Conservation (phyloP, 2,329 filamentous ascomycete species). For the Seiridium cupressi region DNA sequence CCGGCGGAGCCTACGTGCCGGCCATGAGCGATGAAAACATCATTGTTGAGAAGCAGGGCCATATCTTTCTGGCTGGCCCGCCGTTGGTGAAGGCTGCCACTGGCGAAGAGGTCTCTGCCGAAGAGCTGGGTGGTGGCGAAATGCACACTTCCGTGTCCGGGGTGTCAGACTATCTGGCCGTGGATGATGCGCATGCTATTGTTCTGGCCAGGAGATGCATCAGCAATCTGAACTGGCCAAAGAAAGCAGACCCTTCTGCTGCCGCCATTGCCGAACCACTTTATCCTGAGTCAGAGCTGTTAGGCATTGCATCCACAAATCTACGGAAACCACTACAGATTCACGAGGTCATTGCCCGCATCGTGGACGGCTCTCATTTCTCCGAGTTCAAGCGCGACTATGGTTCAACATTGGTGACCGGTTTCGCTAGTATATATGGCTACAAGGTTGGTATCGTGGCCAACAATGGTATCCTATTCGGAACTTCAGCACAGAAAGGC, state of each 20-base stretch:
- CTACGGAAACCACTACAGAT: slow-evolving; percentile 81
- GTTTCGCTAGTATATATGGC: slow-evolving; percentile 87
- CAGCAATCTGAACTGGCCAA: slow-evolving; percentile 86
- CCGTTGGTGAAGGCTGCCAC: slow-evolving; percentile 95
- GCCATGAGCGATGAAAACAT: slow-evolving; percentile 98
- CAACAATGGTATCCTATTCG: slow-evolving; percentile 95
- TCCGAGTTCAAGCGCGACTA: slow-evolving; percentile 94
- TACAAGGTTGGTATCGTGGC: slow-evolving; percentile 90
- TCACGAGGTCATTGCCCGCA: slow-evolving; percentile 86
- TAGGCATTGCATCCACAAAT: slow-evolving; percentile 88
- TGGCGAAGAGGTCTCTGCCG: slow-evolving; percentile 84
- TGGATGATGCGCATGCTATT: slow-evolving; percentile 89
- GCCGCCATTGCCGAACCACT: slow-evolving; percentile 69
- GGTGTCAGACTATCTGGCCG: slow-evolving; percentile 92
- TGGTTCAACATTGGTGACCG: slow-evolving; percentile 84
- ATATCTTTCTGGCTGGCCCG: slow-evolving; percentile 93
- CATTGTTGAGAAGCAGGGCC: slow-evolving; percentile 93
- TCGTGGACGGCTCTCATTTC: slow-evolving; percentile 88
- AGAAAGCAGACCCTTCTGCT: slow-evolving; percentile 36
- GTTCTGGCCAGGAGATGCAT: slow-evolving; percentile 81
- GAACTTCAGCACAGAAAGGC: slow-evolving; percentile 84
- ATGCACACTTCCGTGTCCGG: slow-evolving; percentile 90
- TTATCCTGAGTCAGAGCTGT: slow-evolving; percentile 75
- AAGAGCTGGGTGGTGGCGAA: slow-evolving; percentile 86
- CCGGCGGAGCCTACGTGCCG: slow-evolving; percentile 92